phyloP scores from a whole-genome alignment of 192 early-diverging fungal species.

The Entophlyctis luteolus region DNA sequence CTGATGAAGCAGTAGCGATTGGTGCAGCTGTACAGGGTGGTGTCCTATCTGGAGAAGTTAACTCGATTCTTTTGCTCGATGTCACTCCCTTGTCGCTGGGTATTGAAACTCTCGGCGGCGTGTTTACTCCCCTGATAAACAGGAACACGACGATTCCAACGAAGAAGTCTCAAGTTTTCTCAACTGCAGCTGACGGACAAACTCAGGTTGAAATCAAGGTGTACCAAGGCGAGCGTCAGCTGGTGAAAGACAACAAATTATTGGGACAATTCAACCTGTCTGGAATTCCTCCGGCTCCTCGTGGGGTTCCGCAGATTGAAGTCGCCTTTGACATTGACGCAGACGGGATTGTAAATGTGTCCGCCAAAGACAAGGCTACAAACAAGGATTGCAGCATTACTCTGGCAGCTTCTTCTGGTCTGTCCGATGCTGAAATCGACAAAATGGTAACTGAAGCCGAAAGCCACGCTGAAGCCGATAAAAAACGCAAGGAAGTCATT shows the following conservation, averaged over 20 bases:
- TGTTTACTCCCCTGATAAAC: conserved; percentile 94
- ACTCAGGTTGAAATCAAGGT: conserved; percentile 97
- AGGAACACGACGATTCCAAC: conserved; percentile 99
- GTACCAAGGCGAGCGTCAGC: conserved; percentile 98
- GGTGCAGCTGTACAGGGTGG: conserved; percentile 98
- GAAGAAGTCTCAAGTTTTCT: conserved; percentile 99
- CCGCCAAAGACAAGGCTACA: conserved; percentile 94
- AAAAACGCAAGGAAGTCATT: conserved; percentile 86
- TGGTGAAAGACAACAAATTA: conserved; percentile 95
- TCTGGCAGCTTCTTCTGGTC: conserved; percentile 90
- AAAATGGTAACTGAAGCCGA: conserved; percentile 94
- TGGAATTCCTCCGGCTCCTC: conserved; percentile 93
- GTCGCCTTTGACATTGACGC: conserved; percentile 99
- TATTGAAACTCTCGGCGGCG: conserved; percentile 97
- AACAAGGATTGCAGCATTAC: conserved; percentile 82
- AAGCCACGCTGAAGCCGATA: conserved; percentile 88
- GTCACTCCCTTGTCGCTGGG: conserved; percentile 97
- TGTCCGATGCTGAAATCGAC: conserved; percentile 92
- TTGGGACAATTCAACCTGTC: conserved; percentile 96
- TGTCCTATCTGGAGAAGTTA: conserved; percentile 93
- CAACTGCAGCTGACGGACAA: conserved; percentile 96
- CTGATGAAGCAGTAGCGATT: conserved; percentile 97
- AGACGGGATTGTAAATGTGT: conserved; percentile 97
- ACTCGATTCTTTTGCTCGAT: conserved; percentile 91
- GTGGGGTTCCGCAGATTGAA: conserved; percentile 95